phyloP scores from a whole-genome alignment of 2,329 filamentous ascomycete species.

The Elsinoe arachidis region DNA sequence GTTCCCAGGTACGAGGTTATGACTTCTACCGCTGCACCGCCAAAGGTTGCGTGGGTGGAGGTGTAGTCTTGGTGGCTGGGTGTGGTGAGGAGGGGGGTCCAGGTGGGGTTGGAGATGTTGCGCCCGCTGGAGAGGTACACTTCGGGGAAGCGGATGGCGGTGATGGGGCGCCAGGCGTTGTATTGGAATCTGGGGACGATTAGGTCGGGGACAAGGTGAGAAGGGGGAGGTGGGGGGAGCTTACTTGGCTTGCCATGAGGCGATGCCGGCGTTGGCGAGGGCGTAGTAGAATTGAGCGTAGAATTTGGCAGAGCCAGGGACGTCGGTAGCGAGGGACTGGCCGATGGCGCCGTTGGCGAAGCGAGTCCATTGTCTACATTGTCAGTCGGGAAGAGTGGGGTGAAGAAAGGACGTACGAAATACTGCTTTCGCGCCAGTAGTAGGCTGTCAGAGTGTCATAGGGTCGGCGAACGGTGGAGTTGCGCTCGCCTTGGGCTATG shows the following conservation, averaged over 20 bases:
- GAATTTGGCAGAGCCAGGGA: constrained; percentile 23
- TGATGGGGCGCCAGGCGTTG: constrained; percentile 23
- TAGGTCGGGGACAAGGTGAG: background rate
- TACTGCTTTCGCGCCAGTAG: constrained; percentile 24
- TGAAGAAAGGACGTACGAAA: constrained; percentile 14
- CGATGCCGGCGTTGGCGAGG: constrained; percentile 25
- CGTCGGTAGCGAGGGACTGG: constrained; percentile 19
- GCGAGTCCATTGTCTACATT: constrained; percentile 20
- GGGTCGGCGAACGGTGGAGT: constrained; percentile 21
- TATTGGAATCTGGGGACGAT: constrained; percentile 13
- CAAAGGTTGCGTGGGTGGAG: constrained; percentile 24
- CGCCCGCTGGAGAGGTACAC: constrained; percentile 21
- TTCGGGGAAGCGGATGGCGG: constrained; percentile 18
- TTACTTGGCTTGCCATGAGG: constrained; percentile 23
- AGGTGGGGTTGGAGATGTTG: constrained; percentile 19
- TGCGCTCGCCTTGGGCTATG: constrained; percentile 21
- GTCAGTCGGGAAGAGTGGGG: background rate
- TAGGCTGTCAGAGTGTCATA: constrained; percentile 24
- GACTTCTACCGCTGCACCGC: constrained; percentile 22
- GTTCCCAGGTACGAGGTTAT: constrained; percentile 20
- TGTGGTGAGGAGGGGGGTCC: constrained; percentile 23
- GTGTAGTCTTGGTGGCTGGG: constrained; percentile 25
- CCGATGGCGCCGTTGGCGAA: constrained; percentile 22
- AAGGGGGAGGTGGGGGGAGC: background rate
- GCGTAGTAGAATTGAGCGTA: constrained; percentile 25